Evolutionary conservation across 169 alveolate genomes (phyloP).

Genomic region (Eimeria praecox): DNA sequence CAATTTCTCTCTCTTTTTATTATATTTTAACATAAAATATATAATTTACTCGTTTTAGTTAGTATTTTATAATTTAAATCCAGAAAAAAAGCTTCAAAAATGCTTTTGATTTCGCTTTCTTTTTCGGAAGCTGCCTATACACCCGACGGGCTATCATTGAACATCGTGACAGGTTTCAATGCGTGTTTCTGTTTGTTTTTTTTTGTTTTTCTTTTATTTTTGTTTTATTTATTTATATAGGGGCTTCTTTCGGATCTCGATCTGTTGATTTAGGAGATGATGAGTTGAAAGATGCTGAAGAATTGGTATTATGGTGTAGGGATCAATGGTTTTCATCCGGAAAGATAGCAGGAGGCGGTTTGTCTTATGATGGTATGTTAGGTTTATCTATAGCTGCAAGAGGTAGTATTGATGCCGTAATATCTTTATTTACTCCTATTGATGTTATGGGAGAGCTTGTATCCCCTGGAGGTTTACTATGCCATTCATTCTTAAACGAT

Average conservation of each 20-base stretch:
- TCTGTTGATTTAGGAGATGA: constrained; percentile 84
- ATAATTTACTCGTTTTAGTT: not conserved
- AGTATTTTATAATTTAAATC: no score
- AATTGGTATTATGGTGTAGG: constrained; percentile 83
- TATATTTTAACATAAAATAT: not conserved
- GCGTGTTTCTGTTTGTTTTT: not conserved
- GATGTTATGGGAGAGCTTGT: constrained; percentile 85
- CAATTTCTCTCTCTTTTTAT: not conserved
- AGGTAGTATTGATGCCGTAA: constrained; percentile 73
- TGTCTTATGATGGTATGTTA: constrained; percentile 88
- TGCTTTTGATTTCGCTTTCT: no score
- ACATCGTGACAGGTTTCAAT: no score
- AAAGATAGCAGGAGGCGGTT: constrained; percentile 85
- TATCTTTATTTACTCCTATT: constrained; percentile 83
- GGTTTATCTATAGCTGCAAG: constrained; percentile 85
- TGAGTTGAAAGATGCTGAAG: constrained; percentile 83
- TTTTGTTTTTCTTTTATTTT: no score
- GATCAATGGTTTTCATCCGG: constrained; percentile 85
- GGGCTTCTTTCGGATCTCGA: constrained; percentile 87
- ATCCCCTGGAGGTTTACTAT: constrained; percentile 86
- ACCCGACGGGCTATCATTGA: no score
- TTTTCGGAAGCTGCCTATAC: no score
- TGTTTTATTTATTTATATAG: not conserved
- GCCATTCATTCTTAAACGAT: constrained; percentile 85
- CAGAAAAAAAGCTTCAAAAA: no score